phyloP scores from a whole-genome alignment of 225 moss, liverwort and hornwort genomes.

The Physcomitrium patens region DNA sequence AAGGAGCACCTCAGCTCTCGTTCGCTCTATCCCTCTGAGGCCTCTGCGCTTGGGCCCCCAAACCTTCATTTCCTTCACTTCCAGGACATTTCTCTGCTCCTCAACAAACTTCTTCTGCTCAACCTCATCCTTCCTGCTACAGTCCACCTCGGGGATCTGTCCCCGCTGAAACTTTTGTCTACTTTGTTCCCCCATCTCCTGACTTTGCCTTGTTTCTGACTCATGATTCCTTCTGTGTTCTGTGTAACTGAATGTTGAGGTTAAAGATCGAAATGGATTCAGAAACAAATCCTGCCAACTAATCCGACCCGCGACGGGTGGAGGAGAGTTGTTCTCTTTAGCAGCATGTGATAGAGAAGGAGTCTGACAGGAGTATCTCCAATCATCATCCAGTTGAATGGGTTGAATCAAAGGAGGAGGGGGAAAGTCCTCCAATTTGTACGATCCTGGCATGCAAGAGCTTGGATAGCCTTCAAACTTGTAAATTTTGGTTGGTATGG shows the following conservation, averaged over 20 bases:
- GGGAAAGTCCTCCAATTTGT: slow-evolving; percentile 40
- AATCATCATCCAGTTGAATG: slow-evolving; percentile 56
- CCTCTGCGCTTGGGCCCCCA: slow-evolving; percentile 26
- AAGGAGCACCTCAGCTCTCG: slow-evolving; percentile 23
- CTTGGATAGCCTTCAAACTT: slow-evolving; percentile 43
- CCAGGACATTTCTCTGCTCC: slow-evolving; percentile 29
- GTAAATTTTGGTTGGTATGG: slow-evolving; percentile 36
- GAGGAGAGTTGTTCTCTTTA: neutral
- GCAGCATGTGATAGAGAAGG: slow-evolving; percentile 18
- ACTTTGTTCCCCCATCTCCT: slow-evolving; percentile 25
- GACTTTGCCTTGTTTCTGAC: slow-evolving; percentile 33
- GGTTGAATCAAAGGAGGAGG: slow-evolving; percentile 55
- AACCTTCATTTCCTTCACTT: slow-evolving; percentile 13
- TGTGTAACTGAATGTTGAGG: too few species aligned
- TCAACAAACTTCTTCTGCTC: slow-evolving; percentile 9
- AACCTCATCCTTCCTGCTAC: neutral
- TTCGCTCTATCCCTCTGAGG: slow-evolving; percentile 24
- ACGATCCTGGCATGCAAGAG: slow-evolving; percentile 40
- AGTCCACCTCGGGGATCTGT: slow-evolving; percentile 20
- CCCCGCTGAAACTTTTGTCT: slow-evolving; percentile 20
- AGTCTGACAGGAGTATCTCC: slow-evolving; percentile 34
- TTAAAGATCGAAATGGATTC: too few species aligned
- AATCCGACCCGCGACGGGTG: too few species aligned
- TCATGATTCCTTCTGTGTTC: slow-evolving; percentile 29
- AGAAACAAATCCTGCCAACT: too few species aligned